Base-by-base conservation (phyloP, 768 basidiomycete genomes). In the Astraeus odoratus region DNA sequence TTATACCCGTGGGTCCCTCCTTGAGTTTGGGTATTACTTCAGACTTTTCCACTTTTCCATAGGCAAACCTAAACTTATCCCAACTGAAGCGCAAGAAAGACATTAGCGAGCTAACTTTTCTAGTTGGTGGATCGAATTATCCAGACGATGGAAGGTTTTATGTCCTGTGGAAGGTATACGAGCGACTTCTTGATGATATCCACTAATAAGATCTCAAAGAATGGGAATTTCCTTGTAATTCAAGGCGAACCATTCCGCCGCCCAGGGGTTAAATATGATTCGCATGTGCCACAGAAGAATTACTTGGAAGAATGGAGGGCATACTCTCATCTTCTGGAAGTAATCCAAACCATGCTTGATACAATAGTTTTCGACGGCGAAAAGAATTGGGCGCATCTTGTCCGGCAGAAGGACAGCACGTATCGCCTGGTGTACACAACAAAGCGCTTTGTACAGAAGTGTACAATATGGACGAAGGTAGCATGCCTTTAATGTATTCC, bases 311-410 rank as follows among this genome's bases (percentile, higher is more conserved):
- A 65, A 36, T 18, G 18, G 16, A 47, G 51, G 20, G 62, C 64
- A 1, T 52, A 49, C 5, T 49, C 34, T 27, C 43, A 64, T 19
- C 37, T 64, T 29, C 47, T 51, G 46, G 63, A 67, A 36, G 58
- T 64, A 5, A 47, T 65, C 43, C 65, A 65, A 31, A 55, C 58
- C 7, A 66, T 67, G 63, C 46, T 67, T 4, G 64, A 66, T 19
- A 47, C 38, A 3, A 57, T 64, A 39, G 50, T 51, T 5, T 49
- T 65, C 10, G 63, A 65, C 5, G 50, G 59, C 20, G 55, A 64
- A 46, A 49, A 59, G 8, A 67, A 65, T 37, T 65, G 61, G 60
- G 65, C 65, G 36, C 43, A 66, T 54, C 51, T 64, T 15, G 50
- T 64, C 13, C 63, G 60, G 16, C 44, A 53, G 33, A 67, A 63